phyloP scores from a whole-genome alignment of 306 rosid species.

The Casuarina glauca region DNA sequence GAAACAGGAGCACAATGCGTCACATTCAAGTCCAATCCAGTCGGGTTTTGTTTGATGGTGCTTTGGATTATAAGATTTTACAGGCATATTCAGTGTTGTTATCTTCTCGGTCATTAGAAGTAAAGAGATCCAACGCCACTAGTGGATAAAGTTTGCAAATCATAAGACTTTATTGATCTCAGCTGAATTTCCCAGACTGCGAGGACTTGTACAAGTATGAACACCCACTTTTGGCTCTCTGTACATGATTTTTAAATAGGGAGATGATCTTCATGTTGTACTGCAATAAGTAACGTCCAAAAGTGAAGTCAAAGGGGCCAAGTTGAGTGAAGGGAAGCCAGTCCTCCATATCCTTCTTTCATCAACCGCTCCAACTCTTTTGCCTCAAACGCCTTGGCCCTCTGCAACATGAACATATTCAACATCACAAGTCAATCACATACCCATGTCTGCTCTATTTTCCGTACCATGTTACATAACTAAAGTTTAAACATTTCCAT shows the following conservation, averaged over 20 bases:
- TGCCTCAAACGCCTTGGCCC: slow-evolving; percentile 77
- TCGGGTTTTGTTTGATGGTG: slow-evolving; percentile 5
- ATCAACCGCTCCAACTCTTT: slow-evolving; percentile 57
- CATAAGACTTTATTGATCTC: slow-evolving; percentile 36
- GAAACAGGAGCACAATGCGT: slow-evolving; percentile 2
- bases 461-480: too few species aligned
- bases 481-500: background rate
- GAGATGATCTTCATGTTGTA: slow-evolving; percentile 43
- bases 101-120: background rate
- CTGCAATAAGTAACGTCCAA: slow-evolving; percentile 49
- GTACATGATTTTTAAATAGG: slow-evolving; percentile 24
- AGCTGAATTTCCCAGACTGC: slow-evolving; percentile 32
- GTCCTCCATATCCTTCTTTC: slow-evolving; percentile 72
- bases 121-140: background rate
- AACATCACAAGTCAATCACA: slow-evolving; percentile 16
- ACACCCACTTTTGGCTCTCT: slow-evolving; percentile 42
- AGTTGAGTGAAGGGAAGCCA: slow-evolving; percentile 61
- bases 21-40: slow-evolving; percentile 24
- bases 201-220: slow-evolving; percentile 60
- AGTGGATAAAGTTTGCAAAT: slow-evolving; percentile 11
- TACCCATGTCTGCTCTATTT: background rate
- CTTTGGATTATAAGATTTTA: background rate
- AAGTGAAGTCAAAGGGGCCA: slow-evolving; percentile 75
- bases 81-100: background rate
- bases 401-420: slow-evolving; percentile 45